A percentile compares a stretch with the other conserved stretches of the same genome.
phyloP scores from a whole-genome alignment of 1,139 yeast species.

The Debaryomyces coudertii region DNA sequence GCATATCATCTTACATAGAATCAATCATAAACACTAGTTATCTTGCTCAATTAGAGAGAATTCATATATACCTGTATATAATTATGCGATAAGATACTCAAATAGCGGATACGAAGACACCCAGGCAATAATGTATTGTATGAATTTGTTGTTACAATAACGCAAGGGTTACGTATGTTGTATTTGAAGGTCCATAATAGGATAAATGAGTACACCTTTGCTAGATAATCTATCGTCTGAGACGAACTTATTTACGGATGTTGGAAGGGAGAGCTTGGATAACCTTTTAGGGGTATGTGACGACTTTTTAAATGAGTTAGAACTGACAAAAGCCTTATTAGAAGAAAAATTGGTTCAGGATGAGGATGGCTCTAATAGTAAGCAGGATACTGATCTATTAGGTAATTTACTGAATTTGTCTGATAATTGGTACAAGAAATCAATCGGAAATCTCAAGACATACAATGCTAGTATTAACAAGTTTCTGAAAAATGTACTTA shows the following conservation, averaged over 20 bases:
- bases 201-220: constrained; percentile 24
- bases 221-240: constrained; percentile 35
- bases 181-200: not conserved
- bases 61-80: not conserved
- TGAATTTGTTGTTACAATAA: not conserved
- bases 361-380: constrained; percentile 9
- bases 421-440: constrained; percentile 40
- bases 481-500: constrained; percentile 40
- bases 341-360: constrained; percentile 20
- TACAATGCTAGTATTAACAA: constrained; percentile 43
- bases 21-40: no score
- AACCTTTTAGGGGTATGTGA: constrained; percentile 29
- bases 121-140: not conserved
- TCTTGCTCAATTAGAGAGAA: not conserved
- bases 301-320: constrained; percentile 29
- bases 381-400: not conserved
- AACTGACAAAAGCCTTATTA: constrained; percentile 31
- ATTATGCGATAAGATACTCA: not conserved
- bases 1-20: no score
- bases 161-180: not conserved
- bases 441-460: constrained; percentile 36
- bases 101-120: not conserved
- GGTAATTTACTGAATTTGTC: constrained; percentile 16
- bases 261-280: constrained; percentile 28
- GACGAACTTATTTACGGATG: constrained; percentile 23